phyloP scores from a whole-genome alignment of 2,329 filamentous ascomycete genomes.

The Alternaria triticina region DNA sequence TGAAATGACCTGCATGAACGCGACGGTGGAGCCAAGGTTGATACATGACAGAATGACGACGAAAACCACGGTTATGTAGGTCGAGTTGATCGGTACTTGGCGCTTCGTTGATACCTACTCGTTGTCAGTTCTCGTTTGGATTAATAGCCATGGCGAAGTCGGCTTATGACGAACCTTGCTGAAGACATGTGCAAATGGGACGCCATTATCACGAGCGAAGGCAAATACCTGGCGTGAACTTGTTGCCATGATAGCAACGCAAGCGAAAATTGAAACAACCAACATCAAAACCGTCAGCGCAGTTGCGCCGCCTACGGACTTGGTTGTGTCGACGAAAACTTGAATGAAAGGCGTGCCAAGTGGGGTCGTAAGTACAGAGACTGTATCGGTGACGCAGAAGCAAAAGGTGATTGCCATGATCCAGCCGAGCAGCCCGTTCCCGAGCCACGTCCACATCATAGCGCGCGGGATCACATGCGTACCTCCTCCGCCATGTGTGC shows the following conservation, averaged over 20 bases:
- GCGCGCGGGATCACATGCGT: constrained; percentile 38
- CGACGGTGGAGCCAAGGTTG: constrained; percentile 35
- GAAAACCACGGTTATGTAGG: constrained; percentile 25
- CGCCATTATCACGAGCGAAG: constrained; percentile 36
- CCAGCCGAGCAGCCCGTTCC: constrained; percentile 47
- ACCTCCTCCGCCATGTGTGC: constrained; percentile 46
- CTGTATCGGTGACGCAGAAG: constrained; percentile 17
- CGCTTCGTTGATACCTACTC: constrained; percentile 21
- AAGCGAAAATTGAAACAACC: constrained; percentile 24
- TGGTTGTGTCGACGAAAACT: constrained; percentile 32
- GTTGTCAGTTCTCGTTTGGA: neutral
- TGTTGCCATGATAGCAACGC: constrained; percentile 30
- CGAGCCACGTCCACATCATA: constrained; percentile 46
- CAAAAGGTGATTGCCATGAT: constrained; percentile 35
- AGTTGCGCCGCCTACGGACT: constrained; percentile 22
- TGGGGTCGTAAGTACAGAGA: constrained; percentile 18
- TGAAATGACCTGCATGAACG: constrained; percentile 26
- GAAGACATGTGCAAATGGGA: constrained; percentile 36
- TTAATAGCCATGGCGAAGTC: constrained; percentile 36
- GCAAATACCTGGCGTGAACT: constrained; percentile 37
- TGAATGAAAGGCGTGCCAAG: constrained; percentile 29
- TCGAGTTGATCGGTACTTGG: constrained; percentile 32
- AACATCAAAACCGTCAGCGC: constrained; percentile 30
- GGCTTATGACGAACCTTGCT: constrained; percentile 42
- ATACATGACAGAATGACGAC: constrained; percentile 34